Evolutionary conservation across 1,284 basidiomycete genomes (phyloP).

Genomic region (Fomitopsis palustris): DNA sequence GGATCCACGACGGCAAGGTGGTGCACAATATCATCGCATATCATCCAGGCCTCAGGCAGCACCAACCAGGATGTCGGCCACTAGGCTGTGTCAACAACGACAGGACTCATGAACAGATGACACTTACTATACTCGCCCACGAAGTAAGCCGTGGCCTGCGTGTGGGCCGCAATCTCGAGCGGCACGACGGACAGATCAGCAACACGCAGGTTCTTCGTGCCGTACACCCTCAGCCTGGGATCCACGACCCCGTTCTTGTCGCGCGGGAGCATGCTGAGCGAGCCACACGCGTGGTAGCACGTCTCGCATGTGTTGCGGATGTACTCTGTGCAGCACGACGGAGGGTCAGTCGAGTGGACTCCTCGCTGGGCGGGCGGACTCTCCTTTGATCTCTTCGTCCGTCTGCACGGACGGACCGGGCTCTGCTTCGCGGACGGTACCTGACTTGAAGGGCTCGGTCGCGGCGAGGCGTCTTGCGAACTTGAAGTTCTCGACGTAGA

Average conservation of each 20-base stretch:
- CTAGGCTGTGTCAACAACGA: neutral
- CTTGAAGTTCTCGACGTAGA: conserved; percentile 11
- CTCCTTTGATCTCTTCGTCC: conserved; percentile 14
- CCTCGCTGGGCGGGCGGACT: neutral
- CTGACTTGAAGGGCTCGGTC: conserved; percentile 15
- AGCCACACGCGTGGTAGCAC: conserved; percentile 14
- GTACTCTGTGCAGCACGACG: conserved; percentile 6
- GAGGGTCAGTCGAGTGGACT: neutral
- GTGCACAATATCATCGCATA: too few relatives aligned
- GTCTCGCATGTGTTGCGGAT: conserved; percentile 12
- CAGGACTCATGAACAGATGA: neutral
- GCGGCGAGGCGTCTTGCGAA: conserved; percentile 13
- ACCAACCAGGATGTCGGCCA: conserved; percentile 3
- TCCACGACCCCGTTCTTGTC: conserved; percentile 51
- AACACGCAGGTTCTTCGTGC: conserved; percentile 29
- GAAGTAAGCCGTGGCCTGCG: conserved; percentile 42
- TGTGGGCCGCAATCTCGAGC: conserved; percentile 23
- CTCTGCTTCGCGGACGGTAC: conserved; percentile 9
- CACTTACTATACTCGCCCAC: conserved; percentile 24
- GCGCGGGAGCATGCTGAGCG: conserved; percentile 41
- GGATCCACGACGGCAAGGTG: too few relatives aligned
- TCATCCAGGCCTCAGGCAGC: neutral
- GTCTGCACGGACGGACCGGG: conserved; percentile 8
- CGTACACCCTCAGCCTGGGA: conserved; percentile 31
- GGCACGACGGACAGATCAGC: conserved; percentile 27